Conservation (phyloP, 805 yeast genomes). For the Brettanomyces custersianus region DNA sequence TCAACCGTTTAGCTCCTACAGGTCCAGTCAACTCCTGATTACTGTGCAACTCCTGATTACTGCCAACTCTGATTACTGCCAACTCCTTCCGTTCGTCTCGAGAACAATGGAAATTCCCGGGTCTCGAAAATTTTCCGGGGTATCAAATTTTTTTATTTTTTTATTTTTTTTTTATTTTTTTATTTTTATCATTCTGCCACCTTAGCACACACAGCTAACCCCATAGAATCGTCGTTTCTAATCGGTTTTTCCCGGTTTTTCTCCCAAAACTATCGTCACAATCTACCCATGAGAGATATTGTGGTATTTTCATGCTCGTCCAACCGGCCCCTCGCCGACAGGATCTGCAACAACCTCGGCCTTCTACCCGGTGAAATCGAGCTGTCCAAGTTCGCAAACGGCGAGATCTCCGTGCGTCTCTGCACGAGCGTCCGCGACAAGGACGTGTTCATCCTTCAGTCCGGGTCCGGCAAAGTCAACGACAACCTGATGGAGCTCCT, state of each 20-base stretch:
- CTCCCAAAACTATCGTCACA: not conserved
- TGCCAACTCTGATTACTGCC: no score
- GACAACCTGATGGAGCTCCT: constrained; percentile 78
- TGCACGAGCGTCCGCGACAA: constrained; percentile 89
- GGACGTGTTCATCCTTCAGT: constrained; percentile 86
- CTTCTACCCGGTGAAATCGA: constrained; percentile 60
- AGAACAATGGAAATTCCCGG: no score
- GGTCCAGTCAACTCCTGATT: no score
- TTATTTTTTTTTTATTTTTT: no score
- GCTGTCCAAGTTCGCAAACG: constrained; percentile 70
- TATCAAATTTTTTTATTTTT: not conserved
- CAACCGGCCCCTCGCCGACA: constrained; percentile 67
- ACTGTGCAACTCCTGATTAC: no score
- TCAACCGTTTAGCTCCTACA: no score
- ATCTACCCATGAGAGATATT: constrained; percentile 58
- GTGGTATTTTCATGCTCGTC: constrained; percentile 87
- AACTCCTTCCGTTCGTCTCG: no score
- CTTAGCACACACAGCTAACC: no score
- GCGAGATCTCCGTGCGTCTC: constrained; percentile 85
- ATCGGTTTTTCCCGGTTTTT: not conserved
- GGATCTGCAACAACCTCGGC: constrained; percentile 73
- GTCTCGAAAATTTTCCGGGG: no score
- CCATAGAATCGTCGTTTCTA: not conserved
- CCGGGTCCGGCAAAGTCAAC: constrained; percentile 82
- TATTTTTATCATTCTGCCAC: no score